Conservation (phyloP, 352 stramenopile genomes). For the Aphanomyces stellatus region DNA sequence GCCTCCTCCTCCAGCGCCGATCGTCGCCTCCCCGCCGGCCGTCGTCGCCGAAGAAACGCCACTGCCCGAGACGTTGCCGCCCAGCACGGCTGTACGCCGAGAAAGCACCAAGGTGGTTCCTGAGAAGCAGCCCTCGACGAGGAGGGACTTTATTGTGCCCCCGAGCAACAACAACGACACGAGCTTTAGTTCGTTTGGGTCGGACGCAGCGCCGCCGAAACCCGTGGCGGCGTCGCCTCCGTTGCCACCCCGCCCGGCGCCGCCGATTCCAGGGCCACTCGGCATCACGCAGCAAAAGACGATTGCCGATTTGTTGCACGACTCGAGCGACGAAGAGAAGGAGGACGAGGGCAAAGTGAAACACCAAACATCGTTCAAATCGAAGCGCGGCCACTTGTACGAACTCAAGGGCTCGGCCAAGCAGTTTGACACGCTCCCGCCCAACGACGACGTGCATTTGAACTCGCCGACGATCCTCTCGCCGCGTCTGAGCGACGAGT, state of each 20-base stretch:
- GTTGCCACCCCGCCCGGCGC: too few species aligned
- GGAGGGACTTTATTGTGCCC: neutral
- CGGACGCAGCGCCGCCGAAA: slow-evolving; percentile 35
- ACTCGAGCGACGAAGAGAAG: slow-evolving; percentile 71
- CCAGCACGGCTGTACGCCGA: neutral
- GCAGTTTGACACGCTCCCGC: slow-evolving; percentile 23
- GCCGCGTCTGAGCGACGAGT: slow-evolving; percentile 69
- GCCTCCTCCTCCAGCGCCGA: neutral
- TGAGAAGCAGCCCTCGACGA: neutral
- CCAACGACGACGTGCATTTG: slow-evolving; percentile 30
- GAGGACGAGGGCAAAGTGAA: slow-evolving; percentile 24
- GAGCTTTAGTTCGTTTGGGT: slow-evolving; percentile 84
- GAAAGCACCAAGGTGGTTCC: too few species aligned
- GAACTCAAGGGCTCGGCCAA: slow-evolving; percentile 1
- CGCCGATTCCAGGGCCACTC: slow-evolving; percentile 35
- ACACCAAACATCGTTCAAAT: slow-evolving; percentile 29
- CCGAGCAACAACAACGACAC: slow-evolving; percentile 26
- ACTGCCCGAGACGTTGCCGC: neutral
- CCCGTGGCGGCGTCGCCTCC: too few species aligned
- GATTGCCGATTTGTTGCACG: slow-evolving; percentile 51
- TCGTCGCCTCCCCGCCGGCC: neutral
- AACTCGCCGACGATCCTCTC: slow-evolving; percentile 18
- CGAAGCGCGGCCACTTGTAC: neutral
- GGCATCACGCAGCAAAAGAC: slow-evolving; percentile 60
- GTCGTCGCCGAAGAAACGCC: neutral